A percentile compares a stretch with the other conserved stretches of the same genome.
Conservation (phyloP, 441 rosid species). For the Pelargonium myrrhifolium region DNA sequence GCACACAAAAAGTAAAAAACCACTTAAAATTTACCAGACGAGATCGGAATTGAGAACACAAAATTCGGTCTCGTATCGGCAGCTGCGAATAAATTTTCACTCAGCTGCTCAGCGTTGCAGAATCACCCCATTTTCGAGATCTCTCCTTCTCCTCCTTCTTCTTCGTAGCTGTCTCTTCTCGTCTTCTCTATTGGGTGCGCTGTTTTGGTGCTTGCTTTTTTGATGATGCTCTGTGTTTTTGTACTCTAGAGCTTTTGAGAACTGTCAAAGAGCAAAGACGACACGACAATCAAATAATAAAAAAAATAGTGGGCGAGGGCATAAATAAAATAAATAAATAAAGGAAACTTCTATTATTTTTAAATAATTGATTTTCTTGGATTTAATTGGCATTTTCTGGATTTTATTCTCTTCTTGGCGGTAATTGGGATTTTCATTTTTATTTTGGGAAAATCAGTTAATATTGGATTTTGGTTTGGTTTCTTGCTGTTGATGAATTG, state of each 20-base stretch:
- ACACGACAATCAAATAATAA: neutral
- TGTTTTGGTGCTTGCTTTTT: neutral
- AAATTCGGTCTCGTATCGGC: neutral
- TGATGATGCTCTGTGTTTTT: neutral
- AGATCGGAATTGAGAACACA: neutral
- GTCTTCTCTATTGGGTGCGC: too few relatives aligned
- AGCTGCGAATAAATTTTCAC: neutral
- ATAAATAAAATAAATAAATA: neutral
- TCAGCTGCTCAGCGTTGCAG: neutral
- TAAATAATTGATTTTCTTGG: neutral
- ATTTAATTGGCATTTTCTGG: too few relatives aligned
- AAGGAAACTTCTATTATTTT: neutral
- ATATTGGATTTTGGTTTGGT: too few relatives aligned
- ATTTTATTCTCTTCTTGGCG: too few relatives aligned
- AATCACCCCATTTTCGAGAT: constrained; percentile 4
- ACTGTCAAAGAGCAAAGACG: neutral
- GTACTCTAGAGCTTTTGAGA: neutral
- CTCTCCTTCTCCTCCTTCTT: constrained; percentile 1
- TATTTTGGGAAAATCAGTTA: too few relatives aligned
- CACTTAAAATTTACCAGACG: too few relatives aligned
- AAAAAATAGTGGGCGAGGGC: neutral
- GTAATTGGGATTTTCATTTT: too few relatives aligned
- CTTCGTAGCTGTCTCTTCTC: neutral
- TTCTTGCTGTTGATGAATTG: too few relatives aligned
- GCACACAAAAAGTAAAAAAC: neutral